Conservation (phyloP, 2,329 filamentous ascomycete genomes). For the Dichotomopilus funicola region DNA sequence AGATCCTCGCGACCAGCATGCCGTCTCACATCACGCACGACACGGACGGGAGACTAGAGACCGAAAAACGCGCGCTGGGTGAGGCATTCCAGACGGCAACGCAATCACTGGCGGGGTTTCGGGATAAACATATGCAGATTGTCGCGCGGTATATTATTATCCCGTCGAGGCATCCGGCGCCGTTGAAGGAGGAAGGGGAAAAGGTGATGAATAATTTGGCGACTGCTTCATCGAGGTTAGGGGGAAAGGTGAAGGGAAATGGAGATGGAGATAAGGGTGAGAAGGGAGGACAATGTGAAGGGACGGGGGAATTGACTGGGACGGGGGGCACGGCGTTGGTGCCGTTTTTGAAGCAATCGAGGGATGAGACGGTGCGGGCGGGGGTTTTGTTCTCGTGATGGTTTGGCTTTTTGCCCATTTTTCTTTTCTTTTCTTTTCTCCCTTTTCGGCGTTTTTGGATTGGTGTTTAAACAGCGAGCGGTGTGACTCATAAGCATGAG, state of each 20-base stretch:
- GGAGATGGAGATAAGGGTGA: conserved; percentile 1
- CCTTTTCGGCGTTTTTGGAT: no score
- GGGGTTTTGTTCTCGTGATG: conserved; percentile 20
- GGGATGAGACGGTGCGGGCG: conserved; percentile 65
- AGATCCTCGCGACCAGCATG: conserved; percentile 33
- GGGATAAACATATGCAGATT: conserved; percentile 83
- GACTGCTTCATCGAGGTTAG: conserved; percentile 34
- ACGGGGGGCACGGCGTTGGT: conserved; percentile 84
- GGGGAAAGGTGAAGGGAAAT: neutral
- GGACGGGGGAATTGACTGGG: conserved; percentile 54
- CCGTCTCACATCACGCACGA: conserved; percentile 30
- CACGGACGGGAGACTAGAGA: neutral
- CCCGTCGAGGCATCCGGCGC: conserved; percentile 48
- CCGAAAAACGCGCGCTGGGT: conserved; percentile 39
- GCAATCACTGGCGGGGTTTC: conserved; percentile 65
- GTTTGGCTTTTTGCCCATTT: neutral
- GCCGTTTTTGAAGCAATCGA: conserved; percentile 80
- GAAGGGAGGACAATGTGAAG: no score
- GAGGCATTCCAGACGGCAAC: conserved; percentile 63
- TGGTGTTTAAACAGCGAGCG: no score
- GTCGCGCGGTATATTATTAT: conserved; percentile 87
- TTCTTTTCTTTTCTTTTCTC: no score
- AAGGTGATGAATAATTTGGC: conserved; percentile 35
- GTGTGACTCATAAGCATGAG: no score
- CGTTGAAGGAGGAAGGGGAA: conserved; percentile 8